phyloP scores from a whole-genome alignment of 495 filamentous ascomycete genomes.

The Penicillium ochrochloron region DNA sequence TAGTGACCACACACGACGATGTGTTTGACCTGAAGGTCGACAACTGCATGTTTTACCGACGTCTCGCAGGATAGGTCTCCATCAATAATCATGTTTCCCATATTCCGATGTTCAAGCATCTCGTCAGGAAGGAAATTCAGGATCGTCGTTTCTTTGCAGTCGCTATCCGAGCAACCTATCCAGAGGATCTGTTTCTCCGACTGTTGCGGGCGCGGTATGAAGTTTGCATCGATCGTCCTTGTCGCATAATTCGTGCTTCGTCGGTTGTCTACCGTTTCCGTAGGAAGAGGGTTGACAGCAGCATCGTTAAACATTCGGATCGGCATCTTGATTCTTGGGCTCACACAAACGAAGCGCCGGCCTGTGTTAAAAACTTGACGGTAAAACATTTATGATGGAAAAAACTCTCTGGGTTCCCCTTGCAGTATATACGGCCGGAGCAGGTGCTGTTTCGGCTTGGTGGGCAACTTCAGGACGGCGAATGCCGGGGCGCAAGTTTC shows the following conservation, averaged over 20 bases:
- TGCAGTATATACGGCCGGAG: not conserved
- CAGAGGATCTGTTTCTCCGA: slow-evolving; percentile 45
- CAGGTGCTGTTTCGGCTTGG: not conserved
- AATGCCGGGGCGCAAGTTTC: slow-evolving; percentile 4
- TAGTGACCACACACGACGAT: slow-evolving; percentile 53
- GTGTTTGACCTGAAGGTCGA: slow-evolving; percentile 43
- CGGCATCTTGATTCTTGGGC: slow-evolving; percentile 9
- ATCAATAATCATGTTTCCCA: slow-evolving; percentile 44
- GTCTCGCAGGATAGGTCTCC: slow-evolving; percentile 40
- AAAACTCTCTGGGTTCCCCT: not conserved
- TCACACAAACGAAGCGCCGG: not conserved
- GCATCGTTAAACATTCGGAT: slow-evolving; percentile 4
- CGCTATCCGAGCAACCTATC: slow-evolving; percentile 49
- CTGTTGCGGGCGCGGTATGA: slow-evolving; percentile 37
- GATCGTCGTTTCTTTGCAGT: slow-evolving; percentile 39
- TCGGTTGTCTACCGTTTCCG: not conserved
- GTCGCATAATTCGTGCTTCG: not conserved
- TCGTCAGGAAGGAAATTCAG: slow-evolving; percentile 41
- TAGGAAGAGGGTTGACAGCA: not conserved
- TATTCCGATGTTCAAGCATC: slow-evolving; percentile 46
- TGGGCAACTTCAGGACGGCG: not conserved
- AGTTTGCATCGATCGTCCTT: slow-evolving; percentile 12
- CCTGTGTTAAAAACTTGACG: slow-evolving; percentile 1
- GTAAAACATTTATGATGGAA: slow-evolving; percentile 1
- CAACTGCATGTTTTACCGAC: slow-evolving; percentile 41